Base-by-base conservation (phyloP, 1,284 basidiomycete species). In the Phellopilus nigrolimitatus region DNA sequence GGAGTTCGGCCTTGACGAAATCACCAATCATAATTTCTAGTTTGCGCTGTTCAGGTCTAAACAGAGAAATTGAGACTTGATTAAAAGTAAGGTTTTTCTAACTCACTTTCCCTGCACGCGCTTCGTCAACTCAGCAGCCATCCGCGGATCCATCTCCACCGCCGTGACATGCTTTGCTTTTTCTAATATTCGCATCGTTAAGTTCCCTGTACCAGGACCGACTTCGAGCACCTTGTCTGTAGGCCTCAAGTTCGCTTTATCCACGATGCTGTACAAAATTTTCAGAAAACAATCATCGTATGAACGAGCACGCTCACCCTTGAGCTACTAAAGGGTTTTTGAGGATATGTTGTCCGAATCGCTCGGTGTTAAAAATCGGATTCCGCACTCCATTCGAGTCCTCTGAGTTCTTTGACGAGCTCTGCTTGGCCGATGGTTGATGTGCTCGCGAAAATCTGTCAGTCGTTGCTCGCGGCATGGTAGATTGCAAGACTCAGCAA, bases 81-180 rank as follows among this genome's bases (percentile, higher is more conserved):
- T 33, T 30, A 45, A 47, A 34, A 13, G 13, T 53, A 49, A 46
- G 40, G 37, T 31, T 54, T 49, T 19, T 50, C 42, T 39, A 45
- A 86, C 92, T 74, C 68, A 97, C 95, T 88, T 98, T 75, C 95
- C 95, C 75, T 98, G 89, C 1, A 99, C 94, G 60, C 97, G 87
- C 70, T 99, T 99, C 53, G 90, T 90, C 50, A 99, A 79, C 67
- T 99, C 95, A 41, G 94, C 94, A 15, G 95, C 95, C 95, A 99
- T 98, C 33, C 97, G 84, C 59, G 97, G 97, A 66, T 99, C 97
- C 92, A 98, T 97, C 68, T 99, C 97, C 25, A 98, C 84, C 1
- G 94, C 95, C 0, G 89, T 91, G 25, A 91, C 85, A 72, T 89
- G 87, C 64, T 95, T 95, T 56, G 90, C 90, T 68, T 94, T 89